Evolutionary conservation across 1,139 yeast species (phyloP), one percentile per base, ranked within the genome.

Genomic region (Blastobotrys apis): DNA sequence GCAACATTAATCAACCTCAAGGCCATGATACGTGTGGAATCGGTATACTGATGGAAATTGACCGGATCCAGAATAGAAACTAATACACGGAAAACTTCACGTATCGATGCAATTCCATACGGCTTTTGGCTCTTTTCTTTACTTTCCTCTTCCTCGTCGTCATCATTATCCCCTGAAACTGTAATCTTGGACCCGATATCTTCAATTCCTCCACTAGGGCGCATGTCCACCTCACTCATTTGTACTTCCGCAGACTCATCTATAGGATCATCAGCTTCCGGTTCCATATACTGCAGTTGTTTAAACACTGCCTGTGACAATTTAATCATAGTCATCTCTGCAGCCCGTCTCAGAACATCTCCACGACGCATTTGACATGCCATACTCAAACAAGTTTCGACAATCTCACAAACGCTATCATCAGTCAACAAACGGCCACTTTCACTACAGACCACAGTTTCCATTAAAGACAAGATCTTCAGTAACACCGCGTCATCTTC

Each of bases 331-430:
- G 96, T 79, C 72, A 84, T 78, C 58, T 92, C 97, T 0, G 97
- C 97, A 1, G 94, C 84, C 50, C 84, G 77, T 58, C 98, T 73
- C 48, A 94, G 73, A 12, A 90, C 86, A 56, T 92, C 97, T 50
- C 94, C 84, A 62, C 97, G 76, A 60, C 90, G 78, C 67, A 88
- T 86, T 62, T 92, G 94, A 60, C 95, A 87, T 1, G 97, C 96
- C 65, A 94, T 75, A 12, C 94, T 82, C 59, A 94, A 74, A 49
- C 96, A 87, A 0, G 97, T 88, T 57, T 92, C 96, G 16, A 90
- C 78, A 29, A 90, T 88, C 60, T 90, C 97, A 50, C 87, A 82
- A 44, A 92, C 78, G 25, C 85, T 81, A 43, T 88, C 92, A 61
- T 90, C 92, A 1, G 92, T 78, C 39, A 92, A 67, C 16, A 78